Base-by-base conservation (phyloP, 169 alveolate species). In the Perkinsus olseni region DNA sequence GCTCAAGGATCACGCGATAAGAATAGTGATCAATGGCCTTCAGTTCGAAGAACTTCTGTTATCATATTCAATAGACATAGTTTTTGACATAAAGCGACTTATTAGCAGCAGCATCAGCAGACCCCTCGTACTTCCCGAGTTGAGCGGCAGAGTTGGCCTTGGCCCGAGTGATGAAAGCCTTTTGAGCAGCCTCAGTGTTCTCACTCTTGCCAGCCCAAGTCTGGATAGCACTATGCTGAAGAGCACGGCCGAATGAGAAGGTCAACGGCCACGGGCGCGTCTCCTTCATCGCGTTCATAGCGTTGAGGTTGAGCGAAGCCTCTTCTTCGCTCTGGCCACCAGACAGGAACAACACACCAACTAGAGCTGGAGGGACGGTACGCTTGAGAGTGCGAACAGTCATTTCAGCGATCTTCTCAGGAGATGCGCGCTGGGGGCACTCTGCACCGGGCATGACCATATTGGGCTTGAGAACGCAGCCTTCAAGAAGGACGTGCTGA, bases 221-320 rank as follows among this genome's bases (percentile, higher is more conserved):
- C 96, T 97, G 98, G 40, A 98, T 95, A 91, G 97, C 96, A 20
- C 99, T 95, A n/a, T 97, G 96, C 96, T 98, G 98, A 38, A 98
- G 97, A 36, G 99, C 99, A 94, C 99, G 96, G 92, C 99, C 99
- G 95, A 97, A 98, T 31, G 99, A 98, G 98, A 98, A 98, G 45
- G 99, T 96, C 34, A 98, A 96, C 94, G 97, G 94, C 99, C 99
- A 98, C 91, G 99, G 99, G 92, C 97, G 95, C 92, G 96, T 97
- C 48, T 95, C 95, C 39, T 96, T 97, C 92, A 97, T 92, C 95
- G 95, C 96, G 97, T 98, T 98, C 96, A 98, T 98, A 93, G 97
- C 99, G 96, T 98, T 97, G 92, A 98, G 94, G 96, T 98, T 97
- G 31, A 95, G 94, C 50, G 99, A 96, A 74, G 99, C 99, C 94